These are phyloP conservation scores for Pythium monospermum DNA, from an alignment of 352 stramenopile genomes.

Conservation along the genomic window DNA sequence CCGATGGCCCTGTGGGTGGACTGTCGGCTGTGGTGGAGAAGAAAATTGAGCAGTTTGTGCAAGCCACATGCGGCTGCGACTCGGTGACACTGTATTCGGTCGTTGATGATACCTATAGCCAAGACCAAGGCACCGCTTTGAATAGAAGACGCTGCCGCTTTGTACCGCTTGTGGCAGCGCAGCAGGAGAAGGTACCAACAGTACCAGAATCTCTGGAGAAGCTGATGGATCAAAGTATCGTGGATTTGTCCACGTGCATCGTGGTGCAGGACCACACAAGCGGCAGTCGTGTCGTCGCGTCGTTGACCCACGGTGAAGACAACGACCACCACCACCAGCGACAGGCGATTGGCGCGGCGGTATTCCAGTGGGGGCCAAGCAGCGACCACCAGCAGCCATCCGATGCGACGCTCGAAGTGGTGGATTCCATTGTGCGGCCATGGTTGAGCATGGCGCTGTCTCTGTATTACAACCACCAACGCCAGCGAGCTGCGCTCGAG, in stretches of 20 bases:
- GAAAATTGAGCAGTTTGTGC: background rate
- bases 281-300: background rate
- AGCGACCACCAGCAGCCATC: background rate
- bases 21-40: background rate
- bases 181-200: too few species aligned
- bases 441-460: conserved; percentile 2
- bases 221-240: background rate
- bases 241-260: too few species aligned
- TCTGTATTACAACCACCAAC: background rate
- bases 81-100: conserved; percentile 4
- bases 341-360: background rate
- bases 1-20: background rate
- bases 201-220: too few species aligned
- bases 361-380: conserved; percentile 3
- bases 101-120: background rate
- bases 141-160: too few species aligned
- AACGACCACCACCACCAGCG: background rate
- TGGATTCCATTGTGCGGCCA: conserved; percentile 3
- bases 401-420: background rate
- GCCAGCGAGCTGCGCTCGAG: background rate
- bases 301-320: background rate
- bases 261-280: too few species aligned
- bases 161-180: too few species aligned
- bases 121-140: background rate
- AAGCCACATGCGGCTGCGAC: conserved; percentile 7